Conservation (phyloP, 768 basidiomycete genomes). For the Saitozyma podzolica region DNA sequence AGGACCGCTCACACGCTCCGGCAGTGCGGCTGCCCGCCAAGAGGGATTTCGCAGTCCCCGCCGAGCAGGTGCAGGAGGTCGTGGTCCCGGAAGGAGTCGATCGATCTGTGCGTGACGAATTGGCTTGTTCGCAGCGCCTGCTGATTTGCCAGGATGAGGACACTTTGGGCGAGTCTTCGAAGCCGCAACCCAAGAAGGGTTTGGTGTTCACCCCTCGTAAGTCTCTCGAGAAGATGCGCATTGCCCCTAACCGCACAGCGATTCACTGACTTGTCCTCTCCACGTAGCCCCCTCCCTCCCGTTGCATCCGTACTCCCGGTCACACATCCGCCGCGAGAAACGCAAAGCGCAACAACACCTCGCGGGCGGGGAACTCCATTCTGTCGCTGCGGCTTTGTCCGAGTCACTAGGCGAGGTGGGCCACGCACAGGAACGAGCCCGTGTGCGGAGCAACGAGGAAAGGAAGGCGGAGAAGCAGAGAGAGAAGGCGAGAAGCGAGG, state of each 20-base stretch:
- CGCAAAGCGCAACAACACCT: constrained; percentile 38
- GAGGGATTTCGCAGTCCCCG: constrained; percentile 15
- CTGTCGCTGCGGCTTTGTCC: constrained; percentile 13
- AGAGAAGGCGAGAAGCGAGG: constrained; percentile 14
- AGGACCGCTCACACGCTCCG: constrained; percentile 22
- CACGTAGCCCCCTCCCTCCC: constrained; percentile 3
- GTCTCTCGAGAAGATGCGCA: too few relatives aligned
- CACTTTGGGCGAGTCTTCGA: too few relatives aligned
- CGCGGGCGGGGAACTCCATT: constrained; percentile 30
- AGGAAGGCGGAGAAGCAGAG: constrained; percentile 8
- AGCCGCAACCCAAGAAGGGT: too few relatives aligned
- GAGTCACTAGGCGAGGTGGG: constrained; percentile 11
- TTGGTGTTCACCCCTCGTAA: too few relatives aligned
- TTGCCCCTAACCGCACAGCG: neutral
- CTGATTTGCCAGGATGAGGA: neutral
- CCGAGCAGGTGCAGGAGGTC: constrained; percentile 8
- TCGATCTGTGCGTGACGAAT: neutral
- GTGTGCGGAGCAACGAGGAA: constrained; percentile 7
- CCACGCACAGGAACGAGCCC: neutral
- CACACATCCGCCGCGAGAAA: constrained; percentile 41
- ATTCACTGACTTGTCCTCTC: neutral
- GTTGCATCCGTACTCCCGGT: constrained; percentile 41
- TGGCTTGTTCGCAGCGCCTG: neutral
- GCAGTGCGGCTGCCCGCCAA: constrained; percentile 24
- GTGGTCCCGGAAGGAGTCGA: neutral